Conservation (phyloP, 345 rosid genomes). For the Eucalyptus erythrocorys region DNA sequence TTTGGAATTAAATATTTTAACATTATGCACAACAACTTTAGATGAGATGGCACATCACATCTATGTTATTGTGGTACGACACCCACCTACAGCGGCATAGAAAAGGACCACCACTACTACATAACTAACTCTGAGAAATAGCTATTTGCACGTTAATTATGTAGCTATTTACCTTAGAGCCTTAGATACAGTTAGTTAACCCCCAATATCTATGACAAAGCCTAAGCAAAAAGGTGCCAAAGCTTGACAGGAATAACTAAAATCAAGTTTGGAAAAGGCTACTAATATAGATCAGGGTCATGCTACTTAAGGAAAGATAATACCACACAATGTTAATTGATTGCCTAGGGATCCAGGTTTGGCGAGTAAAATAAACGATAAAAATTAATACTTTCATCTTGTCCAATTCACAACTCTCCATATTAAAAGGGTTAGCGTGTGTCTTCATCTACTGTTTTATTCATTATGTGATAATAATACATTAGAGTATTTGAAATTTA, state of each 20-base stretch:
- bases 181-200: not conserved
- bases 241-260: not conserved
- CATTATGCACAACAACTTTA: not conserved
- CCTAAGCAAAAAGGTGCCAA: not conserved
- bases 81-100: not conserved
- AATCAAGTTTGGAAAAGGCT: not conserved
- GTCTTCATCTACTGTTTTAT: not conserved
- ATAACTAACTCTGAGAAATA: not conserved
- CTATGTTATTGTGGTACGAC: not conserved
- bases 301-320: not conserved
- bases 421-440: not conserved
- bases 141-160: not conserved
- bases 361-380: not conserved
- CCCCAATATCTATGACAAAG: not conserved
- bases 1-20: not conserved
- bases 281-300: not conserved
- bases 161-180: not conserved
- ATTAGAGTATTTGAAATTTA: not conserved
- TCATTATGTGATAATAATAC: not conserved
- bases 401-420: not conserved
- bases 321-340: not conserved
- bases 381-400: not conserved
- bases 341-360: not conserved
- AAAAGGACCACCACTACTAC: not conserved
- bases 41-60: not conserved